Evolutionary conservation across 1,284 basidiomycete genomes (phyloP).

Genomic region (Paramarasmius palmivorus): DNA sequence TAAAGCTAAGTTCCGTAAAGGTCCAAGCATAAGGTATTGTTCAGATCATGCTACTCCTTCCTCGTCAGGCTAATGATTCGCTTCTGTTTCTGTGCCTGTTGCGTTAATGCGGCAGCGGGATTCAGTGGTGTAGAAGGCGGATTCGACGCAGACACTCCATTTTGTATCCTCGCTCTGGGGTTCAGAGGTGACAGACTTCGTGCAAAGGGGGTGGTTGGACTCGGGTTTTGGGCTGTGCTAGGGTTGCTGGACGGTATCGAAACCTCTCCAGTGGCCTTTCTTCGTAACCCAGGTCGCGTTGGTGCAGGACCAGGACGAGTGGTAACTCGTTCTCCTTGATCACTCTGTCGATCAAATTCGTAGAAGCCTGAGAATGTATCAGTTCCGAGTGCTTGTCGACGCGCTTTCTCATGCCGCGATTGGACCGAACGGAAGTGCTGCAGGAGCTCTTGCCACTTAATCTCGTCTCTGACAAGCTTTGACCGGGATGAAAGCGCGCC

Average conservation of each 20-base stretch:
- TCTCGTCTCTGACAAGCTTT: conserved; percentile 81
- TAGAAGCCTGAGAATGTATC: conserved; percentile 48
- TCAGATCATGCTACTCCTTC: conserved; percentile 30
- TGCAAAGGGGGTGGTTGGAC: conserved; percentile 20
- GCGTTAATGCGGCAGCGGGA: conserved; percentile 36
- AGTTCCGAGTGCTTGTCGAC: conserved; percentile 64
- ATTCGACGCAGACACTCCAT: conserved; percentile 34
- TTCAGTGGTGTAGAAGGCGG: conserved; percentile 19
- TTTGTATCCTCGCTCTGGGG: conserved; percentile 58
- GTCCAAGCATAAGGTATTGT: not conserved
- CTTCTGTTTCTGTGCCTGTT: conserved; percentile 47
- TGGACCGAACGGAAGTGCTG: conserved; percentile 86
- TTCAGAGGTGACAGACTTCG: conserved; percentile 70
- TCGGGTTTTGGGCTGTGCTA: conserved; percentile 30
- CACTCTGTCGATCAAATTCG: conserved; percentile 39
- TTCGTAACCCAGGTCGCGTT: conserved; percentile 48
- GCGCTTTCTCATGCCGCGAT: conserved; percentile 83
- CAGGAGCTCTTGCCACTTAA: conserved; percentile 92
- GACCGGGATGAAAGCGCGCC: conserved; percentile 55
- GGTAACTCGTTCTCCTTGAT: conserved; percentile 28
- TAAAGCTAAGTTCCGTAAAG: too few relatives aligned
- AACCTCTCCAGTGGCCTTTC: conserved; percentile 56
- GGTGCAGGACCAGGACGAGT: conserved; percentile 19
- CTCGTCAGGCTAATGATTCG: conserved; percentile 48
- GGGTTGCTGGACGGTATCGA: conserved; percentile 25